Base-by-base conservation (phyloP, 495 filamentous ascomycete genomes). In the Astrothelium subdiscretum region DNA sequence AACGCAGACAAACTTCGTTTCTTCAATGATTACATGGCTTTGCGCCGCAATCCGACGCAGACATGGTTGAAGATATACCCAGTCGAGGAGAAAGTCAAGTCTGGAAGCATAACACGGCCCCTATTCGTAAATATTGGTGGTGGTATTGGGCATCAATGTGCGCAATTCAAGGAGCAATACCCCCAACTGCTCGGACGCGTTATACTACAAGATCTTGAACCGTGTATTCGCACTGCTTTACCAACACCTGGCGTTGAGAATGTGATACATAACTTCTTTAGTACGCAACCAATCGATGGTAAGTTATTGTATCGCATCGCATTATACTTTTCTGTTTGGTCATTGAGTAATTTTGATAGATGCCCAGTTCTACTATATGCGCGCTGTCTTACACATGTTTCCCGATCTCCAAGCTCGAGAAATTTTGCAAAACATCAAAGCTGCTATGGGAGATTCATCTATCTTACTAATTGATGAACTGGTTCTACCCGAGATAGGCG, bases 351-450 rank as follows among this genome's bases (percentile, higher is more conserved):
- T 48, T 20, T 3, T 20, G 43, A 4, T 18, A 62, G 70, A 68
- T 64, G 71, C 71, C 5, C 66, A 67, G 11, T 70, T 71, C 1
- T 77, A 75, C 61, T 75, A 51, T 15, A 59, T 78, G 2, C 18
- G 60, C 22, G 57, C 18, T 4, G 44, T 66, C 3, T 40, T 66
- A 2, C 64, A 66, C 51, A 31, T 38, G 27, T 59, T 24, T 11
- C 52, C 61, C 13, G 52, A 31, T 5, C 8, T 4, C 3, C 4
- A 59, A 35, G 13, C 11, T 29, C 10, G 8, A 8, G 3, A 3
- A 3, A 31, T 63, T 3, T 29, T 63, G 6, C 13, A 29, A 13
- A 26, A 62, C 26, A 5, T 32, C 32, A 27, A 24, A n/a, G 6
- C 32, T 11, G 60, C 51, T 11, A 63, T 63, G 48, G 57, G 3